A percentile compares a stretch with the other conserved stretches of the same genome.
phyloP scores from a whole-genome alignment of 2,329 filamentous ascomycete species.

The Neoscytalidium dimidiatum region DNA sequence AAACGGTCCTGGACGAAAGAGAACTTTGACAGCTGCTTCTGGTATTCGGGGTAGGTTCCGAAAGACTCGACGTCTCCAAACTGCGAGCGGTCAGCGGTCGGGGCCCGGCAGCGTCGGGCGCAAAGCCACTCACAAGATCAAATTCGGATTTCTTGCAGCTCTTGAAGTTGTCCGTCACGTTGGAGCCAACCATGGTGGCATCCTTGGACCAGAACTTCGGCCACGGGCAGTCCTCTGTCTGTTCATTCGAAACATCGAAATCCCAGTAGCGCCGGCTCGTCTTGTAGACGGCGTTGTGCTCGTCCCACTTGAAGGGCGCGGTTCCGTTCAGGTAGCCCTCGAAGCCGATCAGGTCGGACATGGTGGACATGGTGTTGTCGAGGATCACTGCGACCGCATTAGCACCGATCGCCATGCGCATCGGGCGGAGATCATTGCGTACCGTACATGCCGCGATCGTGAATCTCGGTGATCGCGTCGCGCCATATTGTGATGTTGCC shows the following conservation, averaged over 20 bases:
- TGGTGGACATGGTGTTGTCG: constrained; percentile 66
- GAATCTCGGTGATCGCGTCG: constrained; percentile 60
- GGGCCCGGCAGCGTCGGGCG: background rate
- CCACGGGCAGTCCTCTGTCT: constrained; percentile 53
- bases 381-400: constrained; percentile 48
- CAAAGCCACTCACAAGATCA: constrained; percentile 39
- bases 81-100: constrained; percentile 28
- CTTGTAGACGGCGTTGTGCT: constrained; percentile 63
- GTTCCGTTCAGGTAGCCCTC: constrained; percentile 61
- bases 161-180: constrained; percentile 9
- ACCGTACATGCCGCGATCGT: constrained; percentile 62
- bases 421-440: constrained; percentile 1
- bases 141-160: constrained; percentile 65
- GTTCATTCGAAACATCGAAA: constrained; percentile 57
- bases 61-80: constrained; percentile 60
- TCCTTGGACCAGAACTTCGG: constrained; percentile 64
- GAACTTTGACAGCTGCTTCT: constrained; percentile 66
- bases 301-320: constrained; percentile 48
- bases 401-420: constrained; percentile 10
- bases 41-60: constrained; percentile 49
- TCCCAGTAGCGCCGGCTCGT: constrained; percentile 57
- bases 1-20: constrained; percentile 68
- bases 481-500: constrained; percentile 62
- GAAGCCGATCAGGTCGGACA: constrained; percentile 66
- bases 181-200: constrained; percentile 28